phyloP scores from a whole-genome alignment of 805 yeast genomes.

The Candida alai region DNA sequence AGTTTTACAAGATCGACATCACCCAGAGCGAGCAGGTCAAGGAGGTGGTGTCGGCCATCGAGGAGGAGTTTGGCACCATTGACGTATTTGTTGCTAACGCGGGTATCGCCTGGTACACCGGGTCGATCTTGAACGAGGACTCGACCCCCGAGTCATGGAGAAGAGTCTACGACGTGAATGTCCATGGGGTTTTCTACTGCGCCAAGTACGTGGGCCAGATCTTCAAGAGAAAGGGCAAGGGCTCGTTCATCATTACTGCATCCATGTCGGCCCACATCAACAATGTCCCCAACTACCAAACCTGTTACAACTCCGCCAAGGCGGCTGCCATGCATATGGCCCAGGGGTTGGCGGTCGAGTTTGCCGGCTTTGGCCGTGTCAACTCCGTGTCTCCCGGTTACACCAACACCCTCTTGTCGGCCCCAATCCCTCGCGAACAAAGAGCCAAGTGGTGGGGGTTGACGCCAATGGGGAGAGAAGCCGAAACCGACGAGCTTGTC shows the following conservation, averaged over 20 bases:
- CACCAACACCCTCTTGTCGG: constrained; percentile 63
- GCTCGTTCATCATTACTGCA: constrained; percentile 80
- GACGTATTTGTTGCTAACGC: constrained; percentile 47
- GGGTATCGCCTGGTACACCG: constrained; percentile 47
- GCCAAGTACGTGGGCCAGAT: constrained; percentile 70
- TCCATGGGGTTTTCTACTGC: constrained; percentile 77
- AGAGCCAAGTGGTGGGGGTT: constrained; percentile 38
- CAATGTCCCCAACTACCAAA: constrained; percentile 83
- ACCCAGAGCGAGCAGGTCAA: constrained; percentile 36
- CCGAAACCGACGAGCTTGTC: constrained; percentile 64
- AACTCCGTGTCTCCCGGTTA: constrained; percentile 86
- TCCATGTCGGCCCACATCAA: constrained; percentile 88
- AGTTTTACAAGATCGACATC: constrained; percentile 36
- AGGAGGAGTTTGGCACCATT: constrained; percentile 29
- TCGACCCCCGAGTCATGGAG: constrained; percentile 61
- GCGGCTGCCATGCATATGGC: constrained; percentile 78
- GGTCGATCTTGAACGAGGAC: constrained; percentile 35
- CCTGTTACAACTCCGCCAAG: constrained; percentile 82
- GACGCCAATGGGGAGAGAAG: constrained; percentile 76
- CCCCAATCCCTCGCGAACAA: constrained; percentile 33
- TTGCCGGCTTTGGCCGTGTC: constrained; percentile 82
- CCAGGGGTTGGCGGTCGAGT: constrained; percentile 78
- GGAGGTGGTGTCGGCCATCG: constrained; percentile 27
- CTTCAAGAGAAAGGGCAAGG: constrained; percentile 69
- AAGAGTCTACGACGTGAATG: constrained; percentile 67